A percentile compares a stretch with the other conserved stretches of the same genome.
These are phyloP conservation scores for Paramarasmius palmivorus DNA, from an alignment of 1,284 basidiomycete species.

Conservation along the genomic window DNA sequence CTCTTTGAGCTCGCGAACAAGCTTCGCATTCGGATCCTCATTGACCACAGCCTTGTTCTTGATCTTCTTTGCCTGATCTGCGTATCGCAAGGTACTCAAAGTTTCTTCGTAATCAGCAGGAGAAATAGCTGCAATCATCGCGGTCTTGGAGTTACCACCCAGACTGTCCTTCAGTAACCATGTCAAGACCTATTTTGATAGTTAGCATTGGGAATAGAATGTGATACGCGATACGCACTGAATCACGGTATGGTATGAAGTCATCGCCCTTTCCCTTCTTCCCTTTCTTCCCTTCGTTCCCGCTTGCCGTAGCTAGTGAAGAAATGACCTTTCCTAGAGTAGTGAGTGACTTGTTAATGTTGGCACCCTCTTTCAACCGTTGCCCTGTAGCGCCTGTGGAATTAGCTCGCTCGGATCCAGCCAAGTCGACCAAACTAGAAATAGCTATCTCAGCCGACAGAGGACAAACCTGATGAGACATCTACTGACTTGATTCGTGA, in stretches of 20 bases:
- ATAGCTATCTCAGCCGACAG: neutral
- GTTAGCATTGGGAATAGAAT: slow-evolving; percentile 7
- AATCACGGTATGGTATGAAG: slow-evolving; percentile 93
- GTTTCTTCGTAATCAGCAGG: slow-evolving; percentile 99
- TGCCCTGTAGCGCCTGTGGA: slow-evolving; percentile 96
- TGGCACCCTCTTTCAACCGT: slow-evolving; percentile 93
- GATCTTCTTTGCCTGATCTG: slow-evolving; percentile 99
- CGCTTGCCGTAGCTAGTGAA: slow-evolving; percentile 79
- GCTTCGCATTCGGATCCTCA: slow-evolving; percentile 98
- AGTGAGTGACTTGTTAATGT: slow-evolving; percentile 98
- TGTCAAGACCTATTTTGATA: slow-evolving; percentile 72
- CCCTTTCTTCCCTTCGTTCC: slow-evolving; percentile 65
- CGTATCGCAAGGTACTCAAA: slow-evolving; percentile 92
- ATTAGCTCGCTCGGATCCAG: slow-evolving; percentile 96
- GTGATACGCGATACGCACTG: slow-evolving; percentile 48
- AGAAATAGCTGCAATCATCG: slow-evolving; percentile 98
- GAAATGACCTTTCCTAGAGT: slow-evolving; percentile 98
- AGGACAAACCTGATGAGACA: slow-evolving; percentile 7
- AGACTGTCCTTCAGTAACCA: slow-evolving; percentile 98
- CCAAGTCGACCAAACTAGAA: slow-evolving; percentile 84
- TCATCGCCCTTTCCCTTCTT: slow-evolving; percentile 88
- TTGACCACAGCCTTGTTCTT: slow-evolving; percentile 99
- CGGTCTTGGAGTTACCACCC: slow-evolving; percentile 93
- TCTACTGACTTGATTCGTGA: slow-evolving; percentile 83
- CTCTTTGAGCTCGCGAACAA: slow-evolving; percentile 97